These are phyloP conservation scores for Hymenoscyphus fraxineus DNA, from an alignment of 2,329 filamentous ascomycete genomes.

Conservation along the genomic window DNA sequence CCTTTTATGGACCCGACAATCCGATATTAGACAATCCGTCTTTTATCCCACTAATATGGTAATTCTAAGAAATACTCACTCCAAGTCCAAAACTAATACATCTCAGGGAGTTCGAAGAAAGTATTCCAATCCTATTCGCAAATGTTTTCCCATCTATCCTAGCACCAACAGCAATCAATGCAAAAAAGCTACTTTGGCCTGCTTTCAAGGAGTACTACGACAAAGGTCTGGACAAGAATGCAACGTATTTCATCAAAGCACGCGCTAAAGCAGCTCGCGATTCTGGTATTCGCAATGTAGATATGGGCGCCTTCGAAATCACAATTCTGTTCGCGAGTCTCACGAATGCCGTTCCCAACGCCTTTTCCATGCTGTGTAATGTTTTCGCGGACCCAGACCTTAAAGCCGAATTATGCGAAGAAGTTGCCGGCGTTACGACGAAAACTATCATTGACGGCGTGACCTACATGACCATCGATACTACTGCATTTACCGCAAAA, in stretches of 20 bases:
- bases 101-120: slow-evolving; percentile 30
- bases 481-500: slow-evolving; percentile 34
- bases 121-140: slow-evolving; percentile 29
- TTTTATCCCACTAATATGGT: slow-evolving; percentile 39
- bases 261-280: slow-evolving; percentile 31
- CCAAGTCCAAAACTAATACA: background rate
- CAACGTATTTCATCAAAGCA: slow-evolving; percentile 28
- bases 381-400: slow-evolving; percentile 35
- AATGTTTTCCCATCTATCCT: slow-evolving; percentile 35
- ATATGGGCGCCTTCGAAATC: slow-evolving; percentile 37
- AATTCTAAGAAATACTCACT: background rate
- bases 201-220: slow-evolving; percentile 33
- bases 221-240: slow-evolving; percentile 30
- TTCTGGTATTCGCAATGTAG: slow-evolving; percentile 30
- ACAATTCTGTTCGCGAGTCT: slow-evolving; percentile 35
- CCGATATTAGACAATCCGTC: slow-evolving; percentile 36
- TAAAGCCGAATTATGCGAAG: slow-evolving; percentile 30
- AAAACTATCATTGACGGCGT: slow-evolving; percentile 17
- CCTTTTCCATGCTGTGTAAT: slow-evolving; percentile 39
- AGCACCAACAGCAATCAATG: slow-evolving; percentile 33
- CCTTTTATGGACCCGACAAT: slow-evolving; percentile 43
- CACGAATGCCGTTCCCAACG: slow-evolving; percentile 39
- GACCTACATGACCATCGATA: slow-evolving; percentile 29
- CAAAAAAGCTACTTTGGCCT: slow-evolving; percentile 38
- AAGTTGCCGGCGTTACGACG: slow-evolving; percentile 29